Percentiles rank a stretch among this genome's conserved stretches.
These are phyloP conservation scores for Candida montana DNA, from an alignment of 805 yeast species.

Conservation along the genomic window DNA sequence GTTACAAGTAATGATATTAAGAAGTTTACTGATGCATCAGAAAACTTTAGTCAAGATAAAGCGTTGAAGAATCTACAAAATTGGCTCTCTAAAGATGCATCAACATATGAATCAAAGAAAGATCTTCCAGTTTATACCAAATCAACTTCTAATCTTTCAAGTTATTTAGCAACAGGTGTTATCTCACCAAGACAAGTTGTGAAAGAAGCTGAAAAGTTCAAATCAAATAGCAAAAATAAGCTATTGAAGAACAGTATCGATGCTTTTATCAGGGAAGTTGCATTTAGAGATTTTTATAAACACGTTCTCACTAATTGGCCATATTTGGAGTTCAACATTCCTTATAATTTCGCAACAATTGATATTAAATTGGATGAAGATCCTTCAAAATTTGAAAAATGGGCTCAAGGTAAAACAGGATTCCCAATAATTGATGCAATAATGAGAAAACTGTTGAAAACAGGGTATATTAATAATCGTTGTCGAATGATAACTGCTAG, in stretches of 20 bases:
- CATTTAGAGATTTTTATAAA: slow-evolving; percentile 55
- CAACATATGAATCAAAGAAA: slow-evolving; percentile 1
- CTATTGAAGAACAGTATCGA: slow-evolving; percentile 31
- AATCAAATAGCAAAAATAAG: slow-evolving; percentile 15
- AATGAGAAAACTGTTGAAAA: slow-evolving; percentile 46
- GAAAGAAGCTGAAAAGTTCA: slow-evolving; percentile 23
- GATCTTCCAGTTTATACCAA: slow-evolving; percentile 14
- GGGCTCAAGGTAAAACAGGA: slow-evolving; percentile 54
- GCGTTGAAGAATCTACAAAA: neutral
- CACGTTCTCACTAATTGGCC: slow-evolving; percentile 48
- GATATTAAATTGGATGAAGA: slow-evolving; percentile 41
- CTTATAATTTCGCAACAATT: slow-evolving; percentile 39
- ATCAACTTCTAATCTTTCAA: slow-evolving; percentile 38
- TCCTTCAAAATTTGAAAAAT: slow-evolving; percentile 35
- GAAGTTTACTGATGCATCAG: neutral
- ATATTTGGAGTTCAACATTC: slow-evolving; percentile 42
- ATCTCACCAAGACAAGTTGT: slow-evolving; percentile 36
- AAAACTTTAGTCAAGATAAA: neutral
- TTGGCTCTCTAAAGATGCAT: slow-evolving; percentile 6
- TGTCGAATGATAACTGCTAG: slow-evolving; percentile 50
- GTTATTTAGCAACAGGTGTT: slow-evolving; percentile 42
- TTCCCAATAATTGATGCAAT: slow-evolving; percentile 54
- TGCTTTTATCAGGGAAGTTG: slow-evolving; percentile 47
- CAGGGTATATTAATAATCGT: slow-evolving; percentile 51
- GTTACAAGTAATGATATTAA: slow-evolving; percentile 4